A percentile compares a stretch with the other conserved stretches of the same genome.
Evolutionary conservation across 257 asterid genomes (phyloP).

Genomic region (Gynochthodes officinalis): DNA sequence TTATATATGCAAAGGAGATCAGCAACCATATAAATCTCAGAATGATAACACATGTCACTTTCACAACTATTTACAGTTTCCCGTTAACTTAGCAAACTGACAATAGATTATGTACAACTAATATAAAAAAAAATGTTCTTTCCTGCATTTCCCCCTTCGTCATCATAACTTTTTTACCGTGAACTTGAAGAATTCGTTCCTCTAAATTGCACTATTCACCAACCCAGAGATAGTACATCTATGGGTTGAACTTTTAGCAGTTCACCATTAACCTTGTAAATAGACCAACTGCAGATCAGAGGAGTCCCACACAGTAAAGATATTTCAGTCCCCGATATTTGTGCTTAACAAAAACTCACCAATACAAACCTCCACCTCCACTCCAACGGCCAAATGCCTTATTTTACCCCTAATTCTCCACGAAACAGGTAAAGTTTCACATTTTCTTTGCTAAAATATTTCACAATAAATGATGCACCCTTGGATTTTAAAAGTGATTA

Average conservation of each 20-base stretch:
- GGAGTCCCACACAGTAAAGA: background rate
- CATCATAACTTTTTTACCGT: background rate
- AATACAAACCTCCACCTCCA: background rate
- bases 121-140: background rate
- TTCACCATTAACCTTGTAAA: background rate
- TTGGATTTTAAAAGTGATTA: background rate
- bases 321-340: background rate
- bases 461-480: too few species aligned
- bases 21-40: background rate
- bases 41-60: background rate
- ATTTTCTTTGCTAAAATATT: too few species aligned
- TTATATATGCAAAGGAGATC: background rate
- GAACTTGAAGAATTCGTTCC: background rate
- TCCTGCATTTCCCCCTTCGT: background rate
- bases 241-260: background rate
- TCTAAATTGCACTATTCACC: background rate
- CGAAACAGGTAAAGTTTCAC: too few species aligned
- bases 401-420: background rate
- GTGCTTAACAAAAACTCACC: background rate
- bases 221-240: too few species aligned
- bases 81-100: background rate
- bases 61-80: background rate
- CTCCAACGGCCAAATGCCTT: background rate
- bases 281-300: background rate
- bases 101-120: background rate